phyloP scores from a whole-genome alignment of 768 basidiomycete species.

The Kwoniella mangroviensis region DNA sequence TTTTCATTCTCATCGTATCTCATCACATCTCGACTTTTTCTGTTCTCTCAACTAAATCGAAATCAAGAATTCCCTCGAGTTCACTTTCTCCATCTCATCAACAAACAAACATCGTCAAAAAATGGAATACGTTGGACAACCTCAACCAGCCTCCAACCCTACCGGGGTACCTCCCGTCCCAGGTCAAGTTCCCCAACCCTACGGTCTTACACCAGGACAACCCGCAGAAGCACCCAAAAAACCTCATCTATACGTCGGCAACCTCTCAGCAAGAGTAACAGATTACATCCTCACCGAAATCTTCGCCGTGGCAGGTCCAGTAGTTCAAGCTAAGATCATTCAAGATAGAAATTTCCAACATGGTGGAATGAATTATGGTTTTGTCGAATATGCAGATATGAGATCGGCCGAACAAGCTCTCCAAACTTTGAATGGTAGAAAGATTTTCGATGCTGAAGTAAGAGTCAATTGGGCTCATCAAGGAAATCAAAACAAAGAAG shows the following conservation, averaged over 20 bases:
- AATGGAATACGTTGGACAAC: slow-evolving; percentile 18
- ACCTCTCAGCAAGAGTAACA: slow-evolving; percentile 94
- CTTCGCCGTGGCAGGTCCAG: slow-evolving; percentile 69
- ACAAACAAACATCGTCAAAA: not conserved
- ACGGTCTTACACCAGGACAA: slow-evolving; percentile 21
- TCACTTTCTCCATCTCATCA: slow-evolving; percentile 60
- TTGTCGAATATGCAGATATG: slow-evolving; percentile 99
- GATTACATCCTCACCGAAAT: slow-evolving; percentile 97
- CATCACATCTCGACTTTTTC: slow-evolving; percentile 60
- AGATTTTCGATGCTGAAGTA: slow-evolving; percentile 99
- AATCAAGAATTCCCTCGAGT: not conserved
- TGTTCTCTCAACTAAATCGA: slow-evolving; percentile 39
- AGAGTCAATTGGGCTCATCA: slow-evolving; percentile 99
- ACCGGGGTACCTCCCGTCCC: not conserved
- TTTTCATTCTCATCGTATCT: slow-evolving; percentile 56
- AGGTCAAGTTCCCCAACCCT: slow-evolving; percentile 3
- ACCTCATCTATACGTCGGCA: slow-evolving; percentile 98
- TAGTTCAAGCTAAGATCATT: slow-evolving; percentile 99
- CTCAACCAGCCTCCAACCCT: slow-evolving; percentile 18
- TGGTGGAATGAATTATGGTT: slow-evolving; percentile 98
- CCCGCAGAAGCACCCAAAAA: slow-evolving; percentile 60
- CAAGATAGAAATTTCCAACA: slow-evolving; percentile 99
- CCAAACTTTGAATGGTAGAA: slow-evolving; percentile 95
- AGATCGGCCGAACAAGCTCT: slow-evolving; percentile 98
- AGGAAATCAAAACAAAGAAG: slow-evolving; percentile 97